Evolutionary conservation across 1,139 yeast genomes (phyloP).

Genomic region (Geotrichum citri-aurantii): DNA sequence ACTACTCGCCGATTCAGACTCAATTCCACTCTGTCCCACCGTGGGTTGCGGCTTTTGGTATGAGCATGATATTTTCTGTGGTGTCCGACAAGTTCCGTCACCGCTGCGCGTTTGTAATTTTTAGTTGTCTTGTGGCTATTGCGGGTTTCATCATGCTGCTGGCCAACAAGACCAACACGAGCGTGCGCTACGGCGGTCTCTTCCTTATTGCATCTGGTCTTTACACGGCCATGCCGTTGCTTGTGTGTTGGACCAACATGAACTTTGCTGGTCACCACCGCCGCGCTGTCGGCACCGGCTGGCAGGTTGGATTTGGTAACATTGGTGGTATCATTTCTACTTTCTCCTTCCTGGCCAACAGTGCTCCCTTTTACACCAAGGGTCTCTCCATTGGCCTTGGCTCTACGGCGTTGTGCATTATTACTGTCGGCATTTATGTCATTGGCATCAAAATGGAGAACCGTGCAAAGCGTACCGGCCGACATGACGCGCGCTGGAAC

Average conservation of each 20-base stretch:
- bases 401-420: slow-evolving; percentile 47
- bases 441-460: slow-evolving; percentile 33
- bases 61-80: slow-evolving; percentile 45
- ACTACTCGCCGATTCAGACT: slow-evolving; percentile 56
- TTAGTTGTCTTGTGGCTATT: slow-evolving; percentile 43
- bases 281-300: slow-evolving; percentile 67
- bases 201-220: slow-evolving; percentile 62
- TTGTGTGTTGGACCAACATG: slow-evolving; percentile 68
- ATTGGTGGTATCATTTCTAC: slow-evolving; percentile 77
- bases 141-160: slow-evolving; percentile 52
- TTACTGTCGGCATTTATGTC: slow-evolving; percentile 44
- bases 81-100: slow-evolving; percentile 41
- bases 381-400: slow-evolving; percentile 57
- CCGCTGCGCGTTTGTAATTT: slow-evolving; percentile 47
- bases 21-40: slow-evolving; percentile 69
- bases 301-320: slow-evolving; percentile 77
- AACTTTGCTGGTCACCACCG: slow-evolving; percentile 67
- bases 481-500: slow-evolving; percentile 41
- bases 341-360: slow-evolving; percentile 50
- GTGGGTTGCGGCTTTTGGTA: slow-evolving; percentile 60
- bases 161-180: slow-evolving; percentile 31
- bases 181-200: slow-evolving; percentile 62
- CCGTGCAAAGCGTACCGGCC: slow-evolving; percentile 34
- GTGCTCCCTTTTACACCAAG: slow-evolving; percentile 53
- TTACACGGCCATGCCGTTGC: slow-evolving; percentile 67